A percentile compares a stretch with the other conserved stretches of the same genome.
These are phyloP conservation scores for Gossypium bickii DNA, from an alignment of 345 rosid species.

Conservation along the genomic window DNA sequence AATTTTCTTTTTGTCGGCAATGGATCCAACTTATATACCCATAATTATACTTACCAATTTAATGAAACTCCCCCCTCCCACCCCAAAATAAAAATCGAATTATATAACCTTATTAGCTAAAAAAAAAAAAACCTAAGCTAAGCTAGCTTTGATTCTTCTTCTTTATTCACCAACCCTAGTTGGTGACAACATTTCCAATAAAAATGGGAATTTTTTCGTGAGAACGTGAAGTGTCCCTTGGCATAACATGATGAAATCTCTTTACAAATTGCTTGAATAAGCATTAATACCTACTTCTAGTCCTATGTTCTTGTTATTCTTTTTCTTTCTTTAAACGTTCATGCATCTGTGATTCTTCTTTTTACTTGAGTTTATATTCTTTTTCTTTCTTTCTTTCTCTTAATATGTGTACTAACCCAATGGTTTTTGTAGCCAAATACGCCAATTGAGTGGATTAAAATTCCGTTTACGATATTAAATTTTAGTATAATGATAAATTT, in stretches of 20 bases:
- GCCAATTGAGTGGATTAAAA: not conserved
- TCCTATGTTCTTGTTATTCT: not conserved
- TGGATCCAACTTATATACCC: not conserved
- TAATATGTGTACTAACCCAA: not conserved
- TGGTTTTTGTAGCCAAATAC: not conserved
- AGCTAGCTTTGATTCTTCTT: not conserved
- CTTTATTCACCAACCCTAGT: not conserved
- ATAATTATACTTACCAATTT: not conserved
- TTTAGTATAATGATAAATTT: no score
- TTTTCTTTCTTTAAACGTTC: not conserved
- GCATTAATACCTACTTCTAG: not conserved
- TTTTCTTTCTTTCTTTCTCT: not conserved
- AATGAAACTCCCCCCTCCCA: no score
- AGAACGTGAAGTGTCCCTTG: not conserved
- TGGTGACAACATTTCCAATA: not conserved
- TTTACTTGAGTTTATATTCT: not conserved
- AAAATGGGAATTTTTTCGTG: not conserved
- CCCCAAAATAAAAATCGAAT: not conserved
- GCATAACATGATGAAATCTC: not conserved
- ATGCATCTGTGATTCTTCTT: slow-evolving; percentile 1
- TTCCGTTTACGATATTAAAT: no score
- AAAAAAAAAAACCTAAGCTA: not conserved
- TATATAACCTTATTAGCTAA: not conserved
- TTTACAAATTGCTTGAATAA: not conserved
- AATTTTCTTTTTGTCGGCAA: slow-evolving; percentile 1